Evolutionary conservation across 192 early-diverging fungal species (phyloP), one percentile per base, ranked within the genome.

Genomic region (Tieghemiomyces parasiticus): DNA sequence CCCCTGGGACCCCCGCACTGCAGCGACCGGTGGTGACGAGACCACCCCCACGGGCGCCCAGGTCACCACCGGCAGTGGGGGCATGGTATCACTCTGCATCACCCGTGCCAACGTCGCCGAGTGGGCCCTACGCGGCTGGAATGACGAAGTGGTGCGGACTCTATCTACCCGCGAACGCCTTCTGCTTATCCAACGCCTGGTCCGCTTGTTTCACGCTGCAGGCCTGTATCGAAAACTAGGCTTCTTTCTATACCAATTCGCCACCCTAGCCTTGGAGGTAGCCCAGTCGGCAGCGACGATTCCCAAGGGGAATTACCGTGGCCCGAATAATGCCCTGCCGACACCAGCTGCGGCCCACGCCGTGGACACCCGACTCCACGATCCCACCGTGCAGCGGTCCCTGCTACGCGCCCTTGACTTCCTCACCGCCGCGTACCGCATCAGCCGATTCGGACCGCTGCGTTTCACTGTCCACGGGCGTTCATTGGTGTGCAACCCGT

Each of bases 121-220:
- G 24, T 52, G 50, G 50, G 30, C 30, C 30, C 50, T 52, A 14
- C 50, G 50, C 14, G 50, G 50, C 30, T 52, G 50, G 50, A 52
- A 52, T 25, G 50, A 52, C 22, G 50, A 52, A 13, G 50, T 25
- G 26, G 26, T 52, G 16, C 14, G 12, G 50, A 28, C 26, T 2
- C 50, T 52, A 13, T 24, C 26, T 14, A 16, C 26, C 16, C 50
- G 24, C 2, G 50, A 52, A 52, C 50, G 26, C 20, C 50, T 52
- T 1, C 50, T 29, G 24, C 22, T 52, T 13, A 52, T 52, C 26
- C 50, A 52, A 8, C 50, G 30, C 2, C 24, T 52, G 50, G 50
- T 52, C 20, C 24, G 22, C 24, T 28, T 52, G 14, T 52, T 52
- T 25, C 14, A 52, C 26, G 14, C 26, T 13, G 1, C 50, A 14